Evolutionary conservation across 139 green algal genomes (phyloP), one percentile per base, ranked within the genome.

Genomic region (Micractinium sp.): DNA sequence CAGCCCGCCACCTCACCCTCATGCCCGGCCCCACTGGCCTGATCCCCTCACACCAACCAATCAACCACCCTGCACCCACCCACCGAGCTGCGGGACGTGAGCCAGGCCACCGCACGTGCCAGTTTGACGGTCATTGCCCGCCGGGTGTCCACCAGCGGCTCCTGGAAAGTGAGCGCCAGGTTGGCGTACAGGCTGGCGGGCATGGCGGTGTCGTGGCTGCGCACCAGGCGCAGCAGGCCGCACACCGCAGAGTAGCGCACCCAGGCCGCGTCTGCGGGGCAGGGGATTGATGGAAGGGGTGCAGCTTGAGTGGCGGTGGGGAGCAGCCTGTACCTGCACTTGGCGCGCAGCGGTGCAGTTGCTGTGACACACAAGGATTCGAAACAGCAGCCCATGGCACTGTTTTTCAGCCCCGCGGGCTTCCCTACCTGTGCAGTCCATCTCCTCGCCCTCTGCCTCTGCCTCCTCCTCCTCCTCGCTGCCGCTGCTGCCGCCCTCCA

Each of bases 181-280:
- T 81, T 82, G 63, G 93, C 66, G 92, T 95, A 97, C 31, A 89
- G 66, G 38, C 85, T 41, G 3, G 74, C 33, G 7, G 81, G 61
- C 31, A 96, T 83, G 25, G 78, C 67, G 0, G 61, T 66, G 84
- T 98, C 95, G 73, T 96, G 93, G 27, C 84, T 84, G 16, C 90
- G 92, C 1, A 90, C 92, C 67, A 98, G 89, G 39, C 92, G 93
- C 85, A 98, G 90, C 88, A 97, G 83, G 16, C 90, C 86, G 14
- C 82, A 86, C 22, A 90, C 92, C 2, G 95, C 92, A 22, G 94
- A 86, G 84, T 95, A 85, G 25, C 96, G 91, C 78, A 98, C 66
- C 69, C 80, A 85, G 2, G 89, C 94, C 15, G 53, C 76, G 81
- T 97, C 92, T 67, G 83, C 38, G 0, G 31, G 61, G 18, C 1